Evolutionary conservation across 2,329 filamentous ascomycete species (phyloP).

Genomic region (Arthrocladium fulminans): DNA sequence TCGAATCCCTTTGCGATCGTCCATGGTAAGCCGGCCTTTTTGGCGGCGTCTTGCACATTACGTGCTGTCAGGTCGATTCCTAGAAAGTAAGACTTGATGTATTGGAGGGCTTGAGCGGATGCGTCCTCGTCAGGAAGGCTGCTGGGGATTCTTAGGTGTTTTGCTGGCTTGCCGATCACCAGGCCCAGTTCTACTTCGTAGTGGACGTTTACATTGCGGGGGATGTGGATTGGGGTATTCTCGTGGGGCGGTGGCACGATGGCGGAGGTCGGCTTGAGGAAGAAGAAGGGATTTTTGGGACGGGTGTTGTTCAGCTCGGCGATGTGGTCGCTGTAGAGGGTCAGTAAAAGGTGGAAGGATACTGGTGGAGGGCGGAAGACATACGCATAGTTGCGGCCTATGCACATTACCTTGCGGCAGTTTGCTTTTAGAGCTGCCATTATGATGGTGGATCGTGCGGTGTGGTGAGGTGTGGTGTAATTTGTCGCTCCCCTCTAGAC

Average conservation of each 20-base stretch:
- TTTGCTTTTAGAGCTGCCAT: slow-evolving; percentile 42
- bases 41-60: slow-evolving; percentile 92
- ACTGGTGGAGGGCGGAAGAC: slow-evolving; percentile 25
- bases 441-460: too few species aligned
- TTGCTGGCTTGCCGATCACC: slow-evolving; percentile 57
- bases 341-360: slow-evolving; percentile 4
- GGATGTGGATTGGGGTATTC: slow-evolving; percentile 70
- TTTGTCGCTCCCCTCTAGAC: too few species aligned
- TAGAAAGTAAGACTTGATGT: slow-evolving; percentile 77
- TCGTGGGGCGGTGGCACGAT: slow-evolving; percentile 59
- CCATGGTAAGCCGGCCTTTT: slow-evolving; percentile 95
- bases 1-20: slow-evolving; percentile 95
- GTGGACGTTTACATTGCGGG: slow-evolving; percentile 75
- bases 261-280: slow-evolving; percentile 85
- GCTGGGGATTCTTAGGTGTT: slow-evolving; percentile 55
- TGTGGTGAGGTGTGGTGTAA: too few species aligned
- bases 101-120: slow-evolving; percentile 66
- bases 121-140: slow-evolving; percentile 26
- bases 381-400: slow-evolving; percentile 92
- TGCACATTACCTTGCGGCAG: slow-evolving; percentile 74
- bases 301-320: slow-evolving; percentile 77
- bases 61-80: slow-evolving; percentile 96
- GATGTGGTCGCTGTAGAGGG: slow-evolving; percentile 66
- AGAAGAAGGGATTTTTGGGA: slow-evolving; percentile 97
- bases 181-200: slow-evolving; percentile 93